Conservation (phyloP, 148 eudicot species). For the Linanthus parryae region DNA sequence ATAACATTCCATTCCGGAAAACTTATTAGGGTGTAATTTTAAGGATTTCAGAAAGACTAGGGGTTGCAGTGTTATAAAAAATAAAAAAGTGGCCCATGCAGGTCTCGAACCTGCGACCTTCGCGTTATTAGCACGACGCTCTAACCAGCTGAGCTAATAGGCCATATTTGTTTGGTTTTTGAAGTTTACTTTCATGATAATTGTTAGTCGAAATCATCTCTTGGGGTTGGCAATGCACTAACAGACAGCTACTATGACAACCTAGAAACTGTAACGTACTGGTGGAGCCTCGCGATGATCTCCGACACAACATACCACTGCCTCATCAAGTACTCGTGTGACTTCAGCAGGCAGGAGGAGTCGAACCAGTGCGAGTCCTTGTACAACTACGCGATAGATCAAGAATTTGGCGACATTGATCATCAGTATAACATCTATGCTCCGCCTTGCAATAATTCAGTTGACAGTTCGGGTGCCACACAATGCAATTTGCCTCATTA, state of each 20-base stretch:
- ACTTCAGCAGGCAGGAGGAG: conserved; percentile 67
- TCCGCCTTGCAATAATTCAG: conserved; percentile 71
- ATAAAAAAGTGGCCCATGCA: too few species aligned
- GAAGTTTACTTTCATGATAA: too few species aligned
- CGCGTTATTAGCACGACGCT: too few species aligned
- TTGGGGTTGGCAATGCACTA: conserved; percentile 92
- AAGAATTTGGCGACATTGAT: conserved; percentile 90
- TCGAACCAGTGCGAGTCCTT: conserved; percentile 81
- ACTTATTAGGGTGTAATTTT: too few species aligned
- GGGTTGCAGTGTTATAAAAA: too few species aligned
- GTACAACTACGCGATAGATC: conserved; percentile 82
- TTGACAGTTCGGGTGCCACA: conserved; percentile 25
- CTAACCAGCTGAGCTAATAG: too few species aligned
- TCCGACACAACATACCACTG: conserved; percentile 68
- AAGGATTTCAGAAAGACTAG: too few species aligned
- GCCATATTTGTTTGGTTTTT: too few species aligned
- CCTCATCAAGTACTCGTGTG: conserved; percentile 67
- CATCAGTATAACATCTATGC: conserved; percentile 95
- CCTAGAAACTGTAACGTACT: conserved; percentile 82
- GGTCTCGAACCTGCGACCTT: too few species aligned
- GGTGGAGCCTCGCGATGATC: conserved; percentile 99
- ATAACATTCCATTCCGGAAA: too few species aligned
- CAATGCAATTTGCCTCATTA: conserved; percentile 62
- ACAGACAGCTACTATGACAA: conserved; percentile 97
- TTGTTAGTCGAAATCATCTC: too few species aligned